A percentile compares a stretch with the other conserved stretches of the same genome.
phyloP scores from a whole-genome alignment of 257 asterid species.

The Solanum rostratum region DNA sequence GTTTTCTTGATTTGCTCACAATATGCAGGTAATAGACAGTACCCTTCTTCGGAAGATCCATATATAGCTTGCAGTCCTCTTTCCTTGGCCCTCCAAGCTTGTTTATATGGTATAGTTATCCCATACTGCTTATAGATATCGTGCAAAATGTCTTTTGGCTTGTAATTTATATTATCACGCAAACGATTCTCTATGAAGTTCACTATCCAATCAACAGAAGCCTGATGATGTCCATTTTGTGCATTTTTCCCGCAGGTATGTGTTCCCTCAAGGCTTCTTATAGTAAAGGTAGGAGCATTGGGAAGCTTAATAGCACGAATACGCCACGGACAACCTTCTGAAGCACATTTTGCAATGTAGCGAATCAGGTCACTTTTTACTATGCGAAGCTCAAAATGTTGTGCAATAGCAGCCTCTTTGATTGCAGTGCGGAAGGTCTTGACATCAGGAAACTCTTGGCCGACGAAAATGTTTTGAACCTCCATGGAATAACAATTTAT shows the following conservation, averaged over 20 bases:
- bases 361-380: slow-evolving; percentile 64
- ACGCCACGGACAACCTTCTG: slow-evolving; percentile 77
- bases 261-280: slow-evolving; percentile 50
- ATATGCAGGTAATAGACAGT: slow-evolving; percentile 52
- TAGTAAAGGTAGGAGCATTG: slow-evolving; percentile 48
- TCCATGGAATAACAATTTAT: slow-evolving; percentile 30
- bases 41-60: slow-evolving; percentile 80
- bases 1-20: slow-evolving; percentile 49
- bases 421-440: slow-evolving; percentile 61
- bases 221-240: slow-evolving; percentile 68
- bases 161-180: slow-evolving; percentile 59
- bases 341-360: slow-evolving; percentile 67
- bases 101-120: slow-evolving; percentile 74
- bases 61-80: slow-evolving; percentile 74
- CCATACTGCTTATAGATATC: slow-evolving; percentile 57
- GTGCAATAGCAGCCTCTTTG: slow-evolving; percentile 76
- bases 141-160: slow-evolving; percentile 66
- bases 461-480: slow-evolving; percentile 33
- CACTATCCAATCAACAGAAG: slow-evolving; percentile 81
- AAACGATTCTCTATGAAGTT: slow-evolving; percentile 59
- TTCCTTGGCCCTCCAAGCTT: slow-evolving; percentile 90
- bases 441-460: slow-evolving; percentile 71
- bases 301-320: slow-evolving; percentile 79
- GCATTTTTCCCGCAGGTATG: slow-evolving; percentile 62
- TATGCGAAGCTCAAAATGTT: slow-evolving; percentile 65